Evolutionary conservation across 2,329 filamentous ascomycete species (phyloP).

Genomic region (Fusarium oxysporum): DNA sequence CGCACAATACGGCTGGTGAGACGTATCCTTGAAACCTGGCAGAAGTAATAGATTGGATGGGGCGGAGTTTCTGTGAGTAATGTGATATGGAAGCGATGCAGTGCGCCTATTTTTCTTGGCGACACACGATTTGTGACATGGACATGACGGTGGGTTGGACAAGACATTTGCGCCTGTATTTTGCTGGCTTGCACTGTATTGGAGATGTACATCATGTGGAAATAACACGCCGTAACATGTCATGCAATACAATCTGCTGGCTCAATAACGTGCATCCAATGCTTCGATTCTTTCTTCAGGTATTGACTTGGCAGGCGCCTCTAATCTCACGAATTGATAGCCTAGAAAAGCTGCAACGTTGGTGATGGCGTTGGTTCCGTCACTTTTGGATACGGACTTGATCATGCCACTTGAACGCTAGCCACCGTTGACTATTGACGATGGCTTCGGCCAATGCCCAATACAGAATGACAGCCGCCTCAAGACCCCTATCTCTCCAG

Average conservation of each 20-base stretch:
- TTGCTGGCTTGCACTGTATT: neutral
- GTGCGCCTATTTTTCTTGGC: neutral
- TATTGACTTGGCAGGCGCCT: neutral
- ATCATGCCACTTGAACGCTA: neutral
- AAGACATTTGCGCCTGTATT: neutral
- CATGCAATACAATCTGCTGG: neutral
- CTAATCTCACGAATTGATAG: neutral
- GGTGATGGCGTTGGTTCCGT: neutral
- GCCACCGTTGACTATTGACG: neutral
- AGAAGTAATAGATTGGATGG: neutral
- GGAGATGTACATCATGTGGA: neutral
- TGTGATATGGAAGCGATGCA: neutral
- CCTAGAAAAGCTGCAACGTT: neutral
- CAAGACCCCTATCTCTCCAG: neutral
- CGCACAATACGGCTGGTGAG: constrained; percentile 10
- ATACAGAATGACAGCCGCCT: neutral
- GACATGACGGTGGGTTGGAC: neutral
- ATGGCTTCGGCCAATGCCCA: neutral
- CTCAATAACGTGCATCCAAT: neutral
- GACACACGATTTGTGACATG: constrained; percentile 9
- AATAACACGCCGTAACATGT: neutral
- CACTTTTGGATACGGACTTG: neutral
- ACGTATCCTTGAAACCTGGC: constrained; percentile 22
- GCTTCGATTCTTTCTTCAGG: neutral
- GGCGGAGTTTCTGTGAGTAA: neutral